Conservation (phyloP, 2,329 filamentous ascomycete genomes). For the Hymenoscyphus occultus region DNA sequence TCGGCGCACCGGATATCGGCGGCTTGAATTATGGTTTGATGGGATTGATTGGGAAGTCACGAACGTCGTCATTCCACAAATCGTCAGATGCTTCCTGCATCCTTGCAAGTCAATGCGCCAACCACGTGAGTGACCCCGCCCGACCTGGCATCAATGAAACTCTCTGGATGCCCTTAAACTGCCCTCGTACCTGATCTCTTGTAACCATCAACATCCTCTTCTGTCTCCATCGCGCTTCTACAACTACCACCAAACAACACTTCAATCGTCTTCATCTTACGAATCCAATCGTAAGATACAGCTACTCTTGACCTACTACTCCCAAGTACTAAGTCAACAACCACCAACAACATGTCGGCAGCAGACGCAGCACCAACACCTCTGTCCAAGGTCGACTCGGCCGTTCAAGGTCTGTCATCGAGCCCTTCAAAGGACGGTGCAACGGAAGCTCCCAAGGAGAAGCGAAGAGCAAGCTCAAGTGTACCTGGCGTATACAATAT, state of each 20-base stretch:
- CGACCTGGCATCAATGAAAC: constrained; percentile 16
- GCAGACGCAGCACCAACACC: constrained; percentile 42
- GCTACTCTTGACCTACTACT: constrained; percentile 15
- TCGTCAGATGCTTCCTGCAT: neutral
- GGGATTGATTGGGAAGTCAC: neutral
- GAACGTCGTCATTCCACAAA: neutral
- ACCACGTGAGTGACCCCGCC: constrained; percentile 6
- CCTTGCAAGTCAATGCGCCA: neutral
- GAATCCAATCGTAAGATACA: constrained; percentile 22
- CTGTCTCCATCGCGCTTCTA: constrained; percentile 6
- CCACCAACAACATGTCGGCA: constrained; percentile 50
- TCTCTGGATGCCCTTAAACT: constrained; percentile 3
- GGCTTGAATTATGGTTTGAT: neutral
- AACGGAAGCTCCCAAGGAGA: constrained; percentile 51
- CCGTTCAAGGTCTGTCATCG: constrained; percentile 73
- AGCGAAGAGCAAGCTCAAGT: constrained; percentile 69
- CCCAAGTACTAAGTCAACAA: constrained; percentile 18
- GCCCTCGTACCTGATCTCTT: constrained; percentile 27
- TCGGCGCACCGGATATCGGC: neutral
- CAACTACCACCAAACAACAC: constrained; percentile 7
- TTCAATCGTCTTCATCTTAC: constrained; percentile 18
- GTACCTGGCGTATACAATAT: constrained; percentile 76
- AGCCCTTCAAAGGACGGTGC: constrained; percentile 65
- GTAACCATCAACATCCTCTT: constrained; percentile 11
- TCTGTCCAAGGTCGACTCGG: constrained; percentile 87